A percentile compares a stretch with the other conserved stretches of the same genome.
Conservation (phyloP, 805 yeast species). For the Yamadazyma philogaea region DNA sequence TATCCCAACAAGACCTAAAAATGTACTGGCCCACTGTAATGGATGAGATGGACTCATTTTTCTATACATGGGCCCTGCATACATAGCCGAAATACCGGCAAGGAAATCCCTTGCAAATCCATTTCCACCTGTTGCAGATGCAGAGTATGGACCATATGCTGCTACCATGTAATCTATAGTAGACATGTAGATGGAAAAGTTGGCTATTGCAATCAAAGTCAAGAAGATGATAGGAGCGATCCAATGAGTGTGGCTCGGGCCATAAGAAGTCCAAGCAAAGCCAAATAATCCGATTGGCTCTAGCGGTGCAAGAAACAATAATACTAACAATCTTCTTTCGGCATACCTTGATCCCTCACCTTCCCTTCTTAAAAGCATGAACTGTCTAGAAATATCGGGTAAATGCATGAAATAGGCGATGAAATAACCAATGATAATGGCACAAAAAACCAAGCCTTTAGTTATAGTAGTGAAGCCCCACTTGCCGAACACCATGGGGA, state of each 20-base stretch:
- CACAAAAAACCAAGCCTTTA: conserved; percentile 30
- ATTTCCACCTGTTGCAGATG: conserved; percentile 44
- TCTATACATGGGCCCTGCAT: conserved; percentile 34
- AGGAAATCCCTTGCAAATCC: conserved; percentile 41
- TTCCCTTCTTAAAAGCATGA: conserved; percentile 17
- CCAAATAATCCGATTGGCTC: conserved; percentile 40
- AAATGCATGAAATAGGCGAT: conserved; percentile 33
- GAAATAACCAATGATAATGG: conserved; percentile 34
- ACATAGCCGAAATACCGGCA: conserved; percentile 40
- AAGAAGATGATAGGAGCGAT: conserved; percentile 40
- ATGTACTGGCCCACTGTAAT: conserved; percentile 38
- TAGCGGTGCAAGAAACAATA: conserved; percentile 36
- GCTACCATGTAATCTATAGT: conserved; percentile 44
- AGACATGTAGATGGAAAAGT: conserved; percentile 41
- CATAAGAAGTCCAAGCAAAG: conserved; percentile 42
- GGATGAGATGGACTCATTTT: conserved; percentile 29
- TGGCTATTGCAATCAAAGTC: conserved; percentile 37
- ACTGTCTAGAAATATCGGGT: conserved; percentile 32
- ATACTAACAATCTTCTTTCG: conserved; percentile 28
- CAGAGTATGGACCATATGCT: conserved; percentile 41
- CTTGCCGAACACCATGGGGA: conserved; percentile 29
- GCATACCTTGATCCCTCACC: conserved; percentile 27
- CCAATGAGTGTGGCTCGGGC: conserved; percentile 38
- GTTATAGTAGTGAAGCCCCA: conserved; percentile 31
- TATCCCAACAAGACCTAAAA: conserved; percentile 32